A percentile compares a stretch with the other conserved stretches of the same genome.
phyloP scores from a whole-genome alignment of 2,329 filamentous ascomycete genomes.

The Westerdykella sp. region DNA sequence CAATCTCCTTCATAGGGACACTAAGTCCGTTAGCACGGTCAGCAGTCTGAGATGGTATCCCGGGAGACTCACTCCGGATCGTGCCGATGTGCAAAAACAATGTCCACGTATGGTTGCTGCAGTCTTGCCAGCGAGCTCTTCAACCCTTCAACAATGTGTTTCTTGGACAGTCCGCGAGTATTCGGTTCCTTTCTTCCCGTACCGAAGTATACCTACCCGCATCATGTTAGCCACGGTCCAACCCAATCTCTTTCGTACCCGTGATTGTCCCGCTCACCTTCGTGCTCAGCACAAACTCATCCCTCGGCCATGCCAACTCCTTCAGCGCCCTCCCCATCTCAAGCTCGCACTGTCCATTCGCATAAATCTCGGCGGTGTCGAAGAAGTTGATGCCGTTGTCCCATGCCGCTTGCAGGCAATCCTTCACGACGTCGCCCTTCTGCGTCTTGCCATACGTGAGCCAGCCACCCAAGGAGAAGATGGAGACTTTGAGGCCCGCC shows the following conservation, averaged over 20 bases:
- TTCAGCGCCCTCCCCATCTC: conserved; percentile 50
- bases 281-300: conserved; percentile 39
- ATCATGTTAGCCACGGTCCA: background rate
- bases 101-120: conserved; percentile 60
- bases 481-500: conserved; percentile 46
- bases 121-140: conserved; percentile 54
- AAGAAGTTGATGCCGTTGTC: conserved; percentile 48
- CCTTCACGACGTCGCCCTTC: conserved; percentile 45
- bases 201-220: conserved; percentile 47
- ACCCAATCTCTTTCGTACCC: background rate
- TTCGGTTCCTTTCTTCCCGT: conserved; percentile 54
- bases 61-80: conserved; percentile 41
- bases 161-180: conserved; percentile 45
- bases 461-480: conserved; percentile 45
- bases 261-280: conserved; percentile 19
- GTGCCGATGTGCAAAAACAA: conserved; percentile 57
- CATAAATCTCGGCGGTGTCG: conserved; percentile 49
- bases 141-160: conserved; percentile 53
- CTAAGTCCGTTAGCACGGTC: conserved; percentile 14
- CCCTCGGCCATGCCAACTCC: conserved; percentile 45
- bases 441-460: conserved; percentile 47
- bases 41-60: background rate
- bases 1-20: conserved; percentile 58
- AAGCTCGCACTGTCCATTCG: conserved; percentile 56
- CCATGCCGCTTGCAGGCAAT: conserved; percentile 47